Conservation (phyloP, 176 grass and related monocot genomes). For the Eragrostis nindensis region DNA sequence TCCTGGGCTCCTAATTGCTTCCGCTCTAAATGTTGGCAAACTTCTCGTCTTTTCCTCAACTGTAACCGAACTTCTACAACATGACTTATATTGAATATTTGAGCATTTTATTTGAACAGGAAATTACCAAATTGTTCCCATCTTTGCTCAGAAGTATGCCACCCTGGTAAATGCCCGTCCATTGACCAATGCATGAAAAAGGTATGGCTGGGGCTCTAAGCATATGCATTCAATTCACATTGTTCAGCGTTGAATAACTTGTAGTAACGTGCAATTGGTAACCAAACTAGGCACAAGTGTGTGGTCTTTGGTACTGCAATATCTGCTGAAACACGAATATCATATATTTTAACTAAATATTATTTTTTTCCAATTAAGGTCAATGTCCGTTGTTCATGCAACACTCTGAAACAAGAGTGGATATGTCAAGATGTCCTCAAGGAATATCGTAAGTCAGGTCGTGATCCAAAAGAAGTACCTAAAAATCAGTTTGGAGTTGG, state of each 20-base stretch:
- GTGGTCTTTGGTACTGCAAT: too few species aligned
- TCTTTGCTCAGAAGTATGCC: conserved; percentile 93
- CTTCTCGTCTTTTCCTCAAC: neutral
- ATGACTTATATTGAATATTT: conserved; percentile 24
- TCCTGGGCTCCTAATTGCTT: too few species aligned
- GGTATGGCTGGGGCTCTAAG: conserved; percentile 42
- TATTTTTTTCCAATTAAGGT: conserved; percentile 59
- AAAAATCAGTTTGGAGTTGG: conserved; percentile 87
- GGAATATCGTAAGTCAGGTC: conserved; percentile 59
- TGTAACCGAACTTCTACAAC: neutral
- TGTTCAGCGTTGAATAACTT: conserved; percentile 29
- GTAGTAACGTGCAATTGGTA: conserved; percentile 3
- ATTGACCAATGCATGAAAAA: conserved; percentile 86
- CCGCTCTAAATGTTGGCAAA: conserved; percentile 24
- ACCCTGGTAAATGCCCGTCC: conserved; percentile 86
- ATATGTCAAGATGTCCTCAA: conserved; percentile 86
- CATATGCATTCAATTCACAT: neutral
- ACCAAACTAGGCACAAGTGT: conserved; percentile 10
- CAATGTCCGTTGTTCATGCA: conserved; percentile 83
- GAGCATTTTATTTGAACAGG: conserved; percentile 45
- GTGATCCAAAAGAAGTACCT: conserved; percentile 74
- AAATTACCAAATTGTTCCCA: conserved; percentile 89
- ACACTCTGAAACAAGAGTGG: conserved; percentile 86
- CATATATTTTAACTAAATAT: neutral
- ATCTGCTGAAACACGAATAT: conserved; percentile 7